These are phyloP conservation scores for Dalbergia cochinchinensis DNA, from an alignment of 306 rosid species.

Conservation along the genomic window DNA sequence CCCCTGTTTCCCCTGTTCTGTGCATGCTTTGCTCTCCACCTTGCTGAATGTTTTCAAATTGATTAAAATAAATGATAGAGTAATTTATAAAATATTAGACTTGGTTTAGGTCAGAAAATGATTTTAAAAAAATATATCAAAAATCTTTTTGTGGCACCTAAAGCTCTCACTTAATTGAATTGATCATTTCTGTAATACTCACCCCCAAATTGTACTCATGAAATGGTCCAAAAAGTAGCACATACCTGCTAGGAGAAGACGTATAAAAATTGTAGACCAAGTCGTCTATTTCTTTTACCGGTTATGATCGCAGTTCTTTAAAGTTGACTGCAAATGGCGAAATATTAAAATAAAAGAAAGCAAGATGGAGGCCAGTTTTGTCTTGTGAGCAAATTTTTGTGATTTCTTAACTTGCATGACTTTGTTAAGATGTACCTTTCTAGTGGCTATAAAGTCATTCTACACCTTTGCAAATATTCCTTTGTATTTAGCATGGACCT, in stretches of 20 bases:
- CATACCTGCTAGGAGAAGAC: constrained; percentile 4
- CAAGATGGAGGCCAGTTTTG: constrained; percentile 36
- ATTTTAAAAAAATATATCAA: constrained; percentile 1
- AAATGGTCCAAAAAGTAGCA: constrained; percentile 45
- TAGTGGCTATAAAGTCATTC: constrained; percentile 32
- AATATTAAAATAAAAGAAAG: constrained; percentile 26
- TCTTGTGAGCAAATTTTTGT: constrained; percentile 27
- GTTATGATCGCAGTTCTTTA: constrained; percentile 38
- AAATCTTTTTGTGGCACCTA: constrained; percentile 10
- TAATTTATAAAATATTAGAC: constrained; percentile 32
- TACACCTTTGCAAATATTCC: constrained; percentile 32
- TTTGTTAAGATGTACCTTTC: constrained; percentile 33
- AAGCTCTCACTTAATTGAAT: constrained; percentile 16
- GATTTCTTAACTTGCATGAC: constrained; percentile 37
- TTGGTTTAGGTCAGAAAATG: constrained; percentile 7
- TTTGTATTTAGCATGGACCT: constrained; percentile 1
- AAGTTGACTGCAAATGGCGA: constrained; percentile 47
- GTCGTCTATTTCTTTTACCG: neutral
- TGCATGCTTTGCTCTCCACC: constrained; percentile 18
- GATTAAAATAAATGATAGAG: neutral
- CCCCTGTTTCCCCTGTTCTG: constrained; percentile 20
- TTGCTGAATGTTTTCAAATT: too few species aligned
- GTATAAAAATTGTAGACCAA: constrained; percentile 36
- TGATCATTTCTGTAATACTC: constrained; percentile 29
- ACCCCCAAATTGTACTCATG: constrained; percentile 38